These are phyloP conservation scores for Rhizophagus prolifer DNA, from an alignment of 192 early-diverging fungal species.

Conservation along the genomic window DNA sequence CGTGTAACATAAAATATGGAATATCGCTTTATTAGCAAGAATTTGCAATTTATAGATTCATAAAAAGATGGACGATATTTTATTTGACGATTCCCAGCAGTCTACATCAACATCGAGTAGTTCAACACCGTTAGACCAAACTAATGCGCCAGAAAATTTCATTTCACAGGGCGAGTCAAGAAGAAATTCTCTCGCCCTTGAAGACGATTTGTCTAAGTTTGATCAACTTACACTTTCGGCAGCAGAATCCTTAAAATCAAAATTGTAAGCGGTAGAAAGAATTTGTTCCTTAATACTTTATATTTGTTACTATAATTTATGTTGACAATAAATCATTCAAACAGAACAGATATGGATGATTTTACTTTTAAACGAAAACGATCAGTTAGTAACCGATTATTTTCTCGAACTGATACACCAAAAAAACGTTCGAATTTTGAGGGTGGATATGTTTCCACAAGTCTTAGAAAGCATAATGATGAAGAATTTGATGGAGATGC, in stretches of 20 bases:
- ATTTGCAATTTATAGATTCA: too few species aligned
- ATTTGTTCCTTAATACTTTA: too few species aligned
- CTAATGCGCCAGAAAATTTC: not conserved
- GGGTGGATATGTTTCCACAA: constrained; percentile 16
- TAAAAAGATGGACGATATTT: not conserved
- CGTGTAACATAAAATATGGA: too few species aligned
- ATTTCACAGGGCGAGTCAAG: not conserved
- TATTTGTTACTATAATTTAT: too few species aligned
- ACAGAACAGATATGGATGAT: constrained; percentile 13
- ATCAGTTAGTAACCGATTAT: constrained; percentile 10
- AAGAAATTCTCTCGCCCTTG: constrained; percentile 9
- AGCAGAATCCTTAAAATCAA: constrained; percentile 11
- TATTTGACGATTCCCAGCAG: not conserved
- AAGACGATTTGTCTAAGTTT: not conserved
- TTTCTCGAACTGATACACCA: constrained; percentile 5
- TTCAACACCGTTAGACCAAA: not conserved
- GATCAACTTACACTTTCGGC: constrained; percentile 23
- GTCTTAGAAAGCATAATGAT: constrained; percentile 26
- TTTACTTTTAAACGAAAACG: constrained; percentile 29
- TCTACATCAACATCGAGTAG: not conserved
- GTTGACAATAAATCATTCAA: not conserved
- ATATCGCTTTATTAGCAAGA: too few species aligned
- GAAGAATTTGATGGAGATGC: constrained; percentile 37
- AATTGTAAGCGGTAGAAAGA: not conserved
- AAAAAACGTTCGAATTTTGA: not conserved